These are phyloP conservation scores for Komagataea norvegica DNA, from an alignment of 1,139 yeast species.

Conservation along the genomic window DNA sequence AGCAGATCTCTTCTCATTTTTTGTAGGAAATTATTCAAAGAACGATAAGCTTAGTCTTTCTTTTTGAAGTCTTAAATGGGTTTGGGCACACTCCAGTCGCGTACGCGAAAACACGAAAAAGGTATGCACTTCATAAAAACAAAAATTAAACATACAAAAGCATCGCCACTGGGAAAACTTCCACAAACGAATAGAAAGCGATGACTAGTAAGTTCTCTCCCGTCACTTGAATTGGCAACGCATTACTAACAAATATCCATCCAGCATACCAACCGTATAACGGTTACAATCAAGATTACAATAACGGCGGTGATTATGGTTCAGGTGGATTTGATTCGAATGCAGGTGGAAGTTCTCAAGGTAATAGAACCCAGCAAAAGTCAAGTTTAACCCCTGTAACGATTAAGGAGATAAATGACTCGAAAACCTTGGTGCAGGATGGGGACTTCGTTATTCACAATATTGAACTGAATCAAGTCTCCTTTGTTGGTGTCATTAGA, in stretches of 20 bases:
- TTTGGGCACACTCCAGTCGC: no score
- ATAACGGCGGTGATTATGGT: conserved; percentile 18
- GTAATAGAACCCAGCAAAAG: conserved; percentile 21
- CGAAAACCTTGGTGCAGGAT: conserved; percentile 64
- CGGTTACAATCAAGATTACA: conserved; percentile 19
- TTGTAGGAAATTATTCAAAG: no score
- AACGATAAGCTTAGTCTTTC: no score
- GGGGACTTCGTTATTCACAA: conserved; percentile 70
- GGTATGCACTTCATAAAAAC: no score
- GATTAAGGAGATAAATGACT: conserved; percentile 68
- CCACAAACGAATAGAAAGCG: no score
- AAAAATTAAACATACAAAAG: not conserved
- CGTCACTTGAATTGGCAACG: no score
- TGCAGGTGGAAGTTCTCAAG: conserved; percentile 18
- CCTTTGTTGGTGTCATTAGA: conserved; percentile 63
- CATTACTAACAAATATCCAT: not conserved
- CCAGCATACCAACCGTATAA: conserved; percentile 27
- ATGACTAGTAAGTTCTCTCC: no score
- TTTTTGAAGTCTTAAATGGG: no score
- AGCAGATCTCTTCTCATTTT: no score
- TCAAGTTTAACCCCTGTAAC: conserved; percentile 71
- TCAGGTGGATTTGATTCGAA: conserved; percentile 28
- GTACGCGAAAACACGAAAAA: no score
- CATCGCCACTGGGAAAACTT: not conserved
- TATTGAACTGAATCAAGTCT: conserved; percentile 53